Conservation (phyloP, 2,329 filamentous ascomycete genomes). For the Acrocalymma vagum region DNA sequence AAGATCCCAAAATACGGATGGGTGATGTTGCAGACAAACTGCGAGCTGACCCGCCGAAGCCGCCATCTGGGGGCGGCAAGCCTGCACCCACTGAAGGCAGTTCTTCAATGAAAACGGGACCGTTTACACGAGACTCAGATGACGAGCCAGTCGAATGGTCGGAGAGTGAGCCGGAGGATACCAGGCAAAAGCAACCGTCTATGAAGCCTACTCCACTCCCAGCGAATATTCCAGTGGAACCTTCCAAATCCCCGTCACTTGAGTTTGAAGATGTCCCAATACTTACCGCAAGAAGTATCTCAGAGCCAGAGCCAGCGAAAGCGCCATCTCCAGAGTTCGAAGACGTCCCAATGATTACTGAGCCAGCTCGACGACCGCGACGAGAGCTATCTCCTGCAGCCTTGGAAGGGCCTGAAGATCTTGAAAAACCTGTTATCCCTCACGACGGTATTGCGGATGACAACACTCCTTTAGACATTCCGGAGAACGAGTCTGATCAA, state of each 20-base stretch:
- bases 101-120: conserved; percentile 21
- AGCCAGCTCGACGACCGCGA: conserved; percentile 14
- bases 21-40: conserved; percentile 55
- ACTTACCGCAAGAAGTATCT: conserved; percentile 17
- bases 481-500: conserved; percentile 43
- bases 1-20: conserved; percentile 46
- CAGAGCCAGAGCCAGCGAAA: conserved; percentile 28
- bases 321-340: conserved; percentile 62
- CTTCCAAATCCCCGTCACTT: conserved; percentile 53
- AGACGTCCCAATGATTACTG: conserved; percentile 50
- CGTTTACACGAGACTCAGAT: conserved; percentile 42
- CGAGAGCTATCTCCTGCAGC: conserved; percentile 30
- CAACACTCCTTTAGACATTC: conserved; percentile 29
- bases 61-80: conserved; percentile 24
- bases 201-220: background rate
- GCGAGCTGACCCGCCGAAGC: conserved; percentile 51
- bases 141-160: conserved; percentile 61
- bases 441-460: conserved; percentile 42
- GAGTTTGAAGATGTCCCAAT: conserved; percentile 61
- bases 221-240: conserved; percentile 38
- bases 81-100: conserved; percentile 29
- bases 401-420: conserved; percentile 36
- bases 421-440: conserved; percentile 38
- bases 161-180: conserved; percentile 57
- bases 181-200: conserved; percentile 11